Base-by-base conservation (phyloP, 345 rosid species). In the Reutealis trisperma region DNA sequence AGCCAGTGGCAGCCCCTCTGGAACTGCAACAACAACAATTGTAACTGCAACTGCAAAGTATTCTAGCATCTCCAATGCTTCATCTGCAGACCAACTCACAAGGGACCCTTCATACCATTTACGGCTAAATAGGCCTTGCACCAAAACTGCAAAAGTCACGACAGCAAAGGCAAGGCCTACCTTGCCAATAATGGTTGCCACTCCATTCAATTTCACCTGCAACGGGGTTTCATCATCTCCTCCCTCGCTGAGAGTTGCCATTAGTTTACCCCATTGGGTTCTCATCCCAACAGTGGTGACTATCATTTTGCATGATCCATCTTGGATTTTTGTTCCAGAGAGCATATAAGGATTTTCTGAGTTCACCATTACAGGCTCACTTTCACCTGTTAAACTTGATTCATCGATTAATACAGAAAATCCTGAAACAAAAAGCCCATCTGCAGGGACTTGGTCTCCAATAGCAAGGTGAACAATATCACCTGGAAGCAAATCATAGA, bases 371-470 rank as follows among this genome's bases (percentile, higher is more conserved):
- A 89, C 92, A 0, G 97, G 97, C 76, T 94, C 98, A 69, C 95
- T 91, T 80, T 94, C 98, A 22, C 98, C 98, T 4, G 97, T 93
- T 81, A 94, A 86, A 79, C 98, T 94, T 2, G 95, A 93, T 59
- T 91, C 97, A 58, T 94, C 98, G 13, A 92, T 91, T 13, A 86
- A 86, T 72, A 93, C 92, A 5, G 97, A 91, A 81, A 93, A 94
- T 42, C 98, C 98, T 0, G 93, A 90, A 68, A 94, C 79, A 73
- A 94, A 94, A 42, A 93, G 90, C 57, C 98, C 98, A 69, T 94
- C 97, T n/a, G 97, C 94, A 59, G 97, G 98, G 30, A 91, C 96
- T 80, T 92, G 98, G 78, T 94, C 97, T 42, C 98, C 98, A 75
- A 94, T 93, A 5, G 87, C 88, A 25, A 94, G 89, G 82, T 94